Evolutionary conservation across 768 basidiomycete species (phyloP), one percentile per base, ranked within the genome.

Genomic region (Russula foetens): DNA sequence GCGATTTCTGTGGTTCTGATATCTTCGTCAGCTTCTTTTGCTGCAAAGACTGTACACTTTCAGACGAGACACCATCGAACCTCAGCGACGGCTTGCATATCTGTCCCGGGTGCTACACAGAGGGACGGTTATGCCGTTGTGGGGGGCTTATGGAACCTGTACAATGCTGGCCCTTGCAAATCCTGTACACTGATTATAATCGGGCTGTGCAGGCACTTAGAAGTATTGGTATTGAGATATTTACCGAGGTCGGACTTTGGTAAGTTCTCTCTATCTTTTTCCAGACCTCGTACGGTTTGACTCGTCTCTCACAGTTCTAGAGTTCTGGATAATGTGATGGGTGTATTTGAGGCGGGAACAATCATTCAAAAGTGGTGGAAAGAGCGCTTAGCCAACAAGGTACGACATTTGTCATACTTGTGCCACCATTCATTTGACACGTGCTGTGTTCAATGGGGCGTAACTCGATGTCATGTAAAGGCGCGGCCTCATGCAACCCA

Each of bases 1-100:
- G 91, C 67, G 90, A 92, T 68, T 92, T 90, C 69, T 93, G 91
- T 66, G 84, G 83, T 19, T 81, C 81, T 3, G 91, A 93, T 67
- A 81, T 93, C 60, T 92, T 92, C 65, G 84, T 90, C 64, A 84
- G 85, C 62, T 91, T 84, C 69, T 88, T 92, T 63, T 84, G 88
- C 69, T 92, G 90, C 68, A 67, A 69, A 1, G 60, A 65, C 0
- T 88, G 88, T 60, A 50, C 56, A 23, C 35, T 35, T 48, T 47
- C 51, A 11, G 58, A 63, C 6, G 67, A 59, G 19, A 66, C 67
- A 12, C 7, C 56, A 23, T 24, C 33, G 9, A 38, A 17, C 21
- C n/a, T 60, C 31, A 79, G 79, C 1, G 76, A 77, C 60, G 79
- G 77, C 14, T 73, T 82, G 58, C 70, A 79, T 21, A 71, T 90